Percentiles rank a stretch among this genome's conserved stretches.
Evolutionary conservation across 1,284 basidiomycete species (phyloP).

Genomic region (Fomitopsis pinicola): DNA sequence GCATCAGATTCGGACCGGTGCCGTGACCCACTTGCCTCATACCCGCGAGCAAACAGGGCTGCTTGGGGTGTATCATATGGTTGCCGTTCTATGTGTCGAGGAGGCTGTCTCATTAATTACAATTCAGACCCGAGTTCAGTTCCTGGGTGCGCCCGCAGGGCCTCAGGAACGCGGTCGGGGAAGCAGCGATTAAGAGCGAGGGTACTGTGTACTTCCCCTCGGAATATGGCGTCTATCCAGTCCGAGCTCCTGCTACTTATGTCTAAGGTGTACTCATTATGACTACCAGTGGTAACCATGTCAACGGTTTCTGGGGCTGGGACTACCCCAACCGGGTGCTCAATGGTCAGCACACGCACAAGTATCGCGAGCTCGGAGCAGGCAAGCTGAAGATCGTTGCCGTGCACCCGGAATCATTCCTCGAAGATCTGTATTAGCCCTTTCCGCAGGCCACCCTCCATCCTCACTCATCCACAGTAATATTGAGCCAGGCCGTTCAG

Average conservation of each 20-base stretch:
- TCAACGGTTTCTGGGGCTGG: constrained; percentile 24
- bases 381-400: constrained; percentile 23
- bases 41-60: too few relatives aligned
- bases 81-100: too few relatives aligned
- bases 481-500: constrained; percentile 5
- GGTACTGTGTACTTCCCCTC: constrained; percentile 27
- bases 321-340: constrained; percentile 20
- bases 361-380: constrained; percentile 17
- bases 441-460: constrained; percentile 3
- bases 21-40: too few relatives aligned
- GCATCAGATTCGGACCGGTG: not conserved
- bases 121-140: not conserved
- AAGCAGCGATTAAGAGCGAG: constrained; percentile 18
- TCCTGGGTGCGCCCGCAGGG: too few relatives aligned
- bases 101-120: too few relatives aligned
- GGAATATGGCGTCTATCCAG: constrained; percentile 19
- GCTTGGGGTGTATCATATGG: too few relatives aligned
- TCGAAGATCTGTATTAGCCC: constrained; percentile 12
- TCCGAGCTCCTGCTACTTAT: too few relatives aligned
- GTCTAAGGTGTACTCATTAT: not conserved
- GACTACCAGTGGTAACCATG: constrained; percentile 20
- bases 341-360: constrained; percentile 18
- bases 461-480: too few relatives aligned
- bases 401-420: constrained; percentile 23
- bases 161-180: constrained; percentile 12